Conservation (phyloP, 2,329 filamentous ascomycete species). For the Polytolypa hystricis region DNA sequence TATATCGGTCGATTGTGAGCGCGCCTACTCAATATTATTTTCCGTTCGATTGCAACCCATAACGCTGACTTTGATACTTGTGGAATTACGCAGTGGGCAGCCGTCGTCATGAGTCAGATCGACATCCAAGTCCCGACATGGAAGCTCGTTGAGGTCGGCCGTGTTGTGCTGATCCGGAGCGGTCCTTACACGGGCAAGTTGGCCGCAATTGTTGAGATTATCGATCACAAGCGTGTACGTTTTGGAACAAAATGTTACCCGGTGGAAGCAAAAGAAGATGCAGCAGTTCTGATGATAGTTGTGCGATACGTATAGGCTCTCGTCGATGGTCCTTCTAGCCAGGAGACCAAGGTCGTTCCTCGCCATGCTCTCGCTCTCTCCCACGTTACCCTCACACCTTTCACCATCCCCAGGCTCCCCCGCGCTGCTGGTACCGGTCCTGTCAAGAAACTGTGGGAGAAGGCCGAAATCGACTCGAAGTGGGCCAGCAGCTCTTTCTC, state of each 20-base stretch:
- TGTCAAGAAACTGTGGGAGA: slow-evolving; percentile 84
- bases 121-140: slow-evolving; percentile 72
- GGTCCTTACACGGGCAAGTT: slow-evolving; percentile 76
- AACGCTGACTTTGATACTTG: neutral
- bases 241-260: slow-evolving; percentile 10
- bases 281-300: slow-evolving; percentile 1
- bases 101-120: slow-evolving; percentile 70
- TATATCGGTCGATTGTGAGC: slow-evolving; percentile 14
- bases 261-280: slow-evolving; percentile 8
- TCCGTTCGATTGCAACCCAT: neutral
- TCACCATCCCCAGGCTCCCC: slow-evolving; percentile 77
- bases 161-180: slow-evolving; percentile 82
- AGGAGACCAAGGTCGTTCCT: slow-evolving; percentile 67
- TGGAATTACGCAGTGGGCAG: slow-evolving; percentile 44
- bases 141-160: slow-evolving; percentile 98
- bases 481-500: slow-evolving; percentile 87
- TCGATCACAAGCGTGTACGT: slow-evolving; percentile 99
- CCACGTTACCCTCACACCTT: slow-evolving; percentile 76
- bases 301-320: slow-evolving; percentile 55
- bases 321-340: slow-evolving; percentile 83
- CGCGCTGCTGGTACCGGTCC: slow-evolving; percentile 71
- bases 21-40: neutral
- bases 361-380: slow-evolving; percentile 77
- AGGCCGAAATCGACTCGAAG: slow-evolving; percentile 81
- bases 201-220: slow-evolving; percentile 95